These are phyloP conservation scores for Ganoderma meredithae DNA, from an alignment of 1,284 basidiomycete genomes.

Conservation along the genomic window DNA sequence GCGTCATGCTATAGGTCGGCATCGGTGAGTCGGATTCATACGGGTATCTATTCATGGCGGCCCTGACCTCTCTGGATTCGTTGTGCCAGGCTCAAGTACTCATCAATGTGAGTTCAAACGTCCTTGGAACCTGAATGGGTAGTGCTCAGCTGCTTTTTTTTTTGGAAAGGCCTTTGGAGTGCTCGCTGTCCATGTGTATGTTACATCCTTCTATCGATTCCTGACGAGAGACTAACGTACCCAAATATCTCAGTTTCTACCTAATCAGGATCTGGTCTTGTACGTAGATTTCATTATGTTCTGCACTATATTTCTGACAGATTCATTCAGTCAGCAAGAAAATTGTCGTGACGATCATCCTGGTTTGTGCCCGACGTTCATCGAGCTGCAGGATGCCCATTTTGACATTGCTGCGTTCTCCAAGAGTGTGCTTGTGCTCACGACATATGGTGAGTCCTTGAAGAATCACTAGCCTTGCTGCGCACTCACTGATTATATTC, in stretches of 20 bases:
- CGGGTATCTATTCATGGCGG: neutral
- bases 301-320: neutral
- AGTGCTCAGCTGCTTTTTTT: neutral
- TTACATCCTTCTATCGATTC: neutral
- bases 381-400: neutral
- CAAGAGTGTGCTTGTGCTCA: neutral
- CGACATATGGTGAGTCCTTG: neutral
- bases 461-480: neutral
- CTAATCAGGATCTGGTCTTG: conserved; percentile 1
- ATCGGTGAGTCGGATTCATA: neutral
- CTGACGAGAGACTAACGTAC: neutral
- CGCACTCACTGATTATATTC: neutral
- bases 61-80: neutral
- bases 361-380: neutral
- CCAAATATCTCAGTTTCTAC: neutral
- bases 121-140: neutral
- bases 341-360: neutral
- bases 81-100: neutral
- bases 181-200: conserved; percentile 1
- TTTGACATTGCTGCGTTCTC: neutral
- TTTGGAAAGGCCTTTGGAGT: neutral
- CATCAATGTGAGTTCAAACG: neutral
- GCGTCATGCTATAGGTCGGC: neutral
- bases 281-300: neutral
- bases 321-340: neutral